Evolutionary conservation across 2,329 filamentous ascomycete species (phyloP).

Genomic region (Penicillium italicum): DNA sequence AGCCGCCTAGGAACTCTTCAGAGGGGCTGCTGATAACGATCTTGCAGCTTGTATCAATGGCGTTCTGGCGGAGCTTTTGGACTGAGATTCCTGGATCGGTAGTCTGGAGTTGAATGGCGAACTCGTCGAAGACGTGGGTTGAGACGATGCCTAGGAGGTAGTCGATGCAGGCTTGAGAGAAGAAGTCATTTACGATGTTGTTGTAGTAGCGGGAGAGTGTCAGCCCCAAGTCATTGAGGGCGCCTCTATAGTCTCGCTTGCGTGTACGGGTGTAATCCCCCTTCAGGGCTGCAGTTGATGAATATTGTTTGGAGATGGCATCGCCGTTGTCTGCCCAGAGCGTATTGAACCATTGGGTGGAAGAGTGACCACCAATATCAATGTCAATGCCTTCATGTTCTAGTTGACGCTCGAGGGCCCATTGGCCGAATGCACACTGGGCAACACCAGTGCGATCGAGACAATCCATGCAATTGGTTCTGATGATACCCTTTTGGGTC

Average conservation of each 20-base stretch:
- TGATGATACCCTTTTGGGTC: constrained; percentile 70
- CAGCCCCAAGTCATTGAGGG: constrained; percentile 83
- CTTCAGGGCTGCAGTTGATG: constrained; percentile 91
- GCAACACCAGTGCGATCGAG: constrained; percentile 94
- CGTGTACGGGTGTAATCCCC: constrained; percentile 91
- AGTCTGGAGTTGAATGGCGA: constrained; percentile 88
- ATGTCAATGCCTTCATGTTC: constrained; percentile 72
- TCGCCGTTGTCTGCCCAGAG: constrained; percentile 98
- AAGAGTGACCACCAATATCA: constrained; percentile 69
- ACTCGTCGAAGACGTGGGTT: constrained; percentile 83
- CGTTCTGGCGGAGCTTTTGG: constrained; percentile 76
- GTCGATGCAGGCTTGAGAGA: constrained; percentile 91
- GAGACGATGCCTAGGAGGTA: constrained; percentile 88
- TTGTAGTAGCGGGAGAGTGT: constrained; percentile 72
- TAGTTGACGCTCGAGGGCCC: constrained; percentile 76
- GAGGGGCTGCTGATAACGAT: constrained; percentile 78
- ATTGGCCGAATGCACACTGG: constrained; percentile 83
- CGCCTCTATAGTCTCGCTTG: constrained; percentile 86
- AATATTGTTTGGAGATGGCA: constrained; percentile 91
- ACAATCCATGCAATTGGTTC: constrained; percentile 99
- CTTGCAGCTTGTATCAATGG: constrained; percentile 82
- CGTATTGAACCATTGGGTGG: constrained; percentile 89
- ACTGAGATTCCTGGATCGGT: constrained; percentile 88
- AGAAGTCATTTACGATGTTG: constrained; percentile 97
- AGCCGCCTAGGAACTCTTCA: constrained; percentile 83